phyloP scores from a whole-genome alignment of 805 yeast species.

The Suhomyces faveliae region DNA sequence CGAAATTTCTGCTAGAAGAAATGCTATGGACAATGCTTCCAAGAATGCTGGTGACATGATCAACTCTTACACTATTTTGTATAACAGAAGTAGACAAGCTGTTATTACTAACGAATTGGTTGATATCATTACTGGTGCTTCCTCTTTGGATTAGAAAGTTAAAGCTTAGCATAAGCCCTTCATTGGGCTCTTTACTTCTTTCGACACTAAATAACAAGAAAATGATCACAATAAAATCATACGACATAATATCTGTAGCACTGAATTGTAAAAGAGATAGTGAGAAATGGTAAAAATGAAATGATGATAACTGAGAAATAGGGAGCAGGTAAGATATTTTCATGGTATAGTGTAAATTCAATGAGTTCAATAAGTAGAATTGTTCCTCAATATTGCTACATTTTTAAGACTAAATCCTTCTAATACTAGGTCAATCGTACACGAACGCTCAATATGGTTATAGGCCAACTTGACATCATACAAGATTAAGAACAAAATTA shows the following conservation, averaged over 20 bases:
- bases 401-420: no score
- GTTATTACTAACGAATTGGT: constrained; percentile 99
- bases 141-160: constrained; percentile 76
- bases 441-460: background rate
- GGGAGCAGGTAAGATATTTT: no score
- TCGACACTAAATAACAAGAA: background rate
- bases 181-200: constrained; percentile 1
- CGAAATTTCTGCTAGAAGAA: constrained; percentile 97
- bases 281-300: no score
- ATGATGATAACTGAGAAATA: no score
- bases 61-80: constrained; percentile 90
- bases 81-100: constrained; percentile 99
- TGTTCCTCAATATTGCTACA: no score
- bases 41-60: constrained; percentile 99
- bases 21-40: constrained; percentile 99
- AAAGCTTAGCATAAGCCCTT: background rate
- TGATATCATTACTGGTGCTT: constrained; percentile 99
- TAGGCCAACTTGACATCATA: background rate
- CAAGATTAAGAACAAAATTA: background rate
- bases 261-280: no score
- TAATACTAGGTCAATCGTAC: background rate
- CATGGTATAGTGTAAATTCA: no score
- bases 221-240: constrained; percentile 4
- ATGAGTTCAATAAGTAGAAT: no score
- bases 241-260: constrained; percentile 1